Percentiles rank a stretch among this genome's conserved stretches.
Evolutionary conservation across 2,329 filamentous ascomycete species (phyloP).

Genomic region (Neonectria neomacrospora): DNA sequence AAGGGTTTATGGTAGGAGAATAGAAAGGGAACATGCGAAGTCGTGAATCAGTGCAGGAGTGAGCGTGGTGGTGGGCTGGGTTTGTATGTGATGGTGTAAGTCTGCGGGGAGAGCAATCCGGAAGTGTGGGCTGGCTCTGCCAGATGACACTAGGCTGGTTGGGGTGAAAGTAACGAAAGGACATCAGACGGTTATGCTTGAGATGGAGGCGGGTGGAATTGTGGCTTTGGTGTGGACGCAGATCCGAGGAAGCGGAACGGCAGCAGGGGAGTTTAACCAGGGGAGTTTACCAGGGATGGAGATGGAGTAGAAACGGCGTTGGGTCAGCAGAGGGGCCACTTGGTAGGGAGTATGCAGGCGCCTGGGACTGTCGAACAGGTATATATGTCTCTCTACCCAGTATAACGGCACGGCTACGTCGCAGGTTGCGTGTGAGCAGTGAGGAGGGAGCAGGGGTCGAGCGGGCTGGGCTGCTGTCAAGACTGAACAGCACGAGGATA

Average conservation of each 20-base stretch:
- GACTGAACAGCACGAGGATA: constrained; percentile 8
- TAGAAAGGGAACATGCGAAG: constrained; percentile 14
- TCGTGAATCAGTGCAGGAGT: constrained; percentile 6
- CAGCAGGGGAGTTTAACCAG: constrained; percentile 9
- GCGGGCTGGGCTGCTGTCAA: constrained; percentile 23
- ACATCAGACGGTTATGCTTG: constrained; percentile 30
- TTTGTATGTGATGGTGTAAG: constrained; percentile 28
- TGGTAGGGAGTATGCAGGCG: constrained; percentile 16
- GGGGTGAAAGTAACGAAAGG: constrained; percentile 47
- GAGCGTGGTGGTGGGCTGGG: constrained; percentile 16
- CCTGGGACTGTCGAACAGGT: constrained; percentile 17
- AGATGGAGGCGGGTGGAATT: constrained; percentile 35
- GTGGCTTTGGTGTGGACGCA: constrained; percentile 31
- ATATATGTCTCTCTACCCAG: constrained; percentile 21
- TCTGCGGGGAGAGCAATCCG: constrained; percentile 14
- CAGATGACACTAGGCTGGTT: constrained; percentile 44
- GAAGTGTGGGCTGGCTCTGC: constrained; percentile 26
- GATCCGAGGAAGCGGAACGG: constrained; percentile 29
- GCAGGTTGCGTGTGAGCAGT: constrained; percentile 15
- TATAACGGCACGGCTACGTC: constrained; percentile 12
- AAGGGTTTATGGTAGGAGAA: constrained; percentile 8
- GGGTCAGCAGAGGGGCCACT: constrained; percentile 20
- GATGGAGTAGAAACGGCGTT: constrained; percentile 21
- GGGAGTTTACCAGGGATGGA: constrained; percentile 19
- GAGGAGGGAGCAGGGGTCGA: constrained; percentile 22